Base-by-base conservation (phyloP, 2,329 filamentous ascomycete species). In the Paracamarosporium sp. region DNA sequence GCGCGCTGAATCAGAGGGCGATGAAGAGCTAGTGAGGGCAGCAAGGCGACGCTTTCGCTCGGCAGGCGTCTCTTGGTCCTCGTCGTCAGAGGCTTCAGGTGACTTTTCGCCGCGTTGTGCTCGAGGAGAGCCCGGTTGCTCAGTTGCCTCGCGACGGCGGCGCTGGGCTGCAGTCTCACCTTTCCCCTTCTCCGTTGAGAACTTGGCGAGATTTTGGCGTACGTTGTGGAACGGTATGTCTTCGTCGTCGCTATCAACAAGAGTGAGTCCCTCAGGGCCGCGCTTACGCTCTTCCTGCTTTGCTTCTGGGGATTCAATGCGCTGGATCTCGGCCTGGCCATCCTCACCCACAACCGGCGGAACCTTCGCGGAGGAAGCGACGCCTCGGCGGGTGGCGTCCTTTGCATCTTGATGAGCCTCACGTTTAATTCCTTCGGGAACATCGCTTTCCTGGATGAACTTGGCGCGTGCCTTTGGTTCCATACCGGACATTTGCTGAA, bases 401-500 rank as follows among this genome's bases (percentile, higher is more conserved):
- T 72, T 70, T 8, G 78, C 78, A 28, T 81, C 79, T 52, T 76
- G 72, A 13, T 77, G 71, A 4, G 79, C 80, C 46, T 82, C 79
- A 6, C 71, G 73, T 68, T 83, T 84, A 47, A 83, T 77, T 2
- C 65, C 64, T 28, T 82, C 80, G 0, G 82, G 80, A 2, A 76
- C 80, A 57, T 83, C 74, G 64, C 76, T 80, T 53, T 79, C 70
- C 56, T 83, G 80, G 6, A 83, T 76, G 27, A 79, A 75, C 46
- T 79, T 80, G 13, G 81, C 82, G 35, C 85, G 83, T 13, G 88
- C 86, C 68, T 86, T 86, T 24, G 86, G 85, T 71, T 94, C 90
- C 58, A 94, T 82, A 62, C 87, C 85, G 62, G 88, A 86, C 69
- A 95, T 88, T 70, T 92, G 87, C 45, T 84, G 81, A 59, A 95